phyloP scores from a whole-genome alignment of 1,284 basidiomycete species.

The Boletus albobrunnescens region DNA sequence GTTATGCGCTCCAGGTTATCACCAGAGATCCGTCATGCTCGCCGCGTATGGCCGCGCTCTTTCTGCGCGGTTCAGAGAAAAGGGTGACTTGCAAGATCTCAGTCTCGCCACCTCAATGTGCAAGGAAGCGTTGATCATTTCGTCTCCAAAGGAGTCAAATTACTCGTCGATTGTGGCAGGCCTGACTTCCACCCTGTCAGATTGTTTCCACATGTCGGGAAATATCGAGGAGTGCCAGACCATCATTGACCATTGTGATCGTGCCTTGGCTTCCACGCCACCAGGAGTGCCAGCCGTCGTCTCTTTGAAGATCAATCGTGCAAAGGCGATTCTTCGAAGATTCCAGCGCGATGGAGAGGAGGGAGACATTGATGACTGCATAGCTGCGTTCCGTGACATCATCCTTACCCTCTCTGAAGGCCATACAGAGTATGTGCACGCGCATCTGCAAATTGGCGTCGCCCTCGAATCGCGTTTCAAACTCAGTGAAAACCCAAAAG shows the following conservation, averaged over 20 bases:
- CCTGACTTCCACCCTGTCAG: constrained; percentile 7
- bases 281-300: not conserved
- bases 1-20: constrained; percentile 9
- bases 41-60: constrained; percentile 17
- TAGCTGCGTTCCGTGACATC: constrained; percentile 17
- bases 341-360: constrained; percentile 13
- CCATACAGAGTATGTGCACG: constrained; percentile 13
- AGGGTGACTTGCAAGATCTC: constrained; percentile 18
- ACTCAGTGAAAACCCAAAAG: constrained; percentile 7
- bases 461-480: constrained; percentile 24
- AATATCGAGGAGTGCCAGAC: constrained; percentile 16
- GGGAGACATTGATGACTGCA: constrained; percentile 14
- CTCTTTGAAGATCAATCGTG: constrained; percentile 16
- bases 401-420: constrained; percentile 13
- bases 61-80: constrained; percentile 13
- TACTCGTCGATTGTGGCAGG: constrained; percentile 8
- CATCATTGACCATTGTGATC: constrained; percentile 23
- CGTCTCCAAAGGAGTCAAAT: constrained; percentile 1
- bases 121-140: constrained; percentile 13
- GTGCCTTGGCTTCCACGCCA: constrained; percentile 7
- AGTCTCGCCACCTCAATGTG: constrained; percentile 13
- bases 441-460: constrained; percentile 15
- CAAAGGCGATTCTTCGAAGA: constrained; percentile 16
- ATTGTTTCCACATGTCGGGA: constrained; percentile 6
- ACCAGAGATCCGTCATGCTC: constrained; percentile 11